Evolutionary conservation across 352 stramenopile genomes (phyloP).

Genomic region (Globisporangium iwayamae): DNA sequence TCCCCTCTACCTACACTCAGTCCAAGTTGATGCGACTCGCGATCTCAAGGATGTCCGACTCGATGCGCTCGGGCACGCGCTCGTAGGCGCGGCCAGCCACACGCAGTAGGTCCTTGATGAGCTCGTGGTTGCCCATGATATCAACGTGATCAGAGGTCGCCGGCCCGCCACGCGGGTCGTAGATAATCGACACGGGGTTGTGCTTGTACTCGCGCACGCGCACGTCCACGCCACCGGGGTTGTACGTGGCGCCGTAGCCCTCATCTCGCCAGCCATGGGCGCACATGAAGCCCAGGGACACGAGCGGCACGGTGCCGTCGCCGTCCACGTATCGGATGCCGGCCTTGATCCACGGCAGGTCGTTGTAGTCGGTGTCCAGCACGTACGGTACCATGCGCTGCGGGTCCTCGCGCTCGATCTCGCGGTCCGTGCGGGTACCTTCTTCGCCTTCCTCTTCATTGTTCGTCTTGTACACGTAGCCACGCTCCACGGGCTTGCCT

Average conservation of each 20-base stretch:
- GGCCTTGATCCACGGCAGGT: constrained; percentile 66
- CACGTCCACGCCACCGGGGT: constrained; percentile 86
- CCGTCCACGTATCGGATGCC: constrained; percentile 89
- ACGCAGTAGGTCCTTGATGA: constrained; percentile 78
- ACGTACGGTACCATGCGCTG: constrained; percentile 58
- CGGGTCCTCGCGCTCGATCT: constrained; percentile 23
- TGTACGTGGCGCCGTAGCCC: constrained; percentile 54
- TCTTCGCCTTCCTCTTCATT: constrained; percentile 30
- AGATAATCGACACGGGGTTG: constrained; percentile 73
- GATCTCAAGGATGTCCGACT: constrained; percentile 64
- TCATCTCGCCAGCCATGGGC: constrained; percentile 66
- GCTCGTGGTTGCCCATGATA: constrained; percentile 93
- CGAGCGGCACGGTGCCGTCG: constrained; percentile 91
- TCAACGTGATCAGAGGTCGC: constrained; percentile 92
- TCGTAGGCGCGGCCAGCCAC: constrained; percentile 65
- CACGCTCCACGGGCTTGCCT: constrained; percentile 85
- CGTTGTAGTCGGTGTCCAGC: constrained; percentile 55
- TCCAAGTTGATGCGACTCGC: constrained; percentile 43
- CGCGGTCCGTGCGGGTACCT: neutral
- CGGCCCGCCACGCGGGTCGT: constrained; percentile 62
- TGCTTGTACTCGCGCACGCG: constrained; percentile 77
- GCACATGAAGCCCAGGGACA: constrained; percentile 95
- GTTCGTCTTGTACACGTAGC: constrained; percentile 73
- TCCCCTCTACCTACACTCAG: neutral
- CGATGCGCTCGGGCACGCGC: constrained; percentile 65